Base-by-base conservation (phyloP, 2,329 filamentous ascomycete species). In the Cladosporium sphaerospermum region DNA sequence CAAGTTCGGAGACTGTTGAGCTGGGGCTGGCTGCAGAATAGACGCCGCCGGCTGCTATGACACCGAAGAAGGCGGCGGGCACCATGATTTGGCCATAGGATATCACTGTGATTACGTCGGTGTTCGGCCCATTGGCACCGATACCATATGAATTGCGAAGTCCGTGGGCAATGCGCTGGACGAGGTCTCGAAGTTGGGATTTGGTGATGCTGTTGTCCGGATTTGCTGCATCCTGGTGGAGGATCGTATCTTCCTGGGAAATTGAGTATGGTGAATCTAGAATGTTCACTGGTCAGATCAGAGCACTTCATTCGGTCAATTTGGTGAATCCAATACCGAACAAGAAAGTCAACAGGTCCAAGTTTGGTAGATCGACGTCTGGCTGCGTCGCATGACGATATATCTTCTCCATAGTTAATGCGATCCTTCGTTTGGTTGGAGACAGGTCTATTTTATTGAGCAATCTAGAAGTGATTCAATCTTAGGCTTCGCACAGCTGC, bases 21-120 rank as follows among this genome's bases (percentile, higher is more conserved):
- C 74, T 71, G 0, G 78, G 71, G 44, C 73, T 78, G 0, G 78
- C 78, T 4, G 78, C 76, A 6, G 78, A 79, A 59, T 80, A 84
- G 23, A 84, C 74, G 14, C 80, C 82, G 1, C 77, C 80, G 2
- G 80, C 79, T 3, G 78, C 81, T 43, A 84, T 71, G 49, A 82
- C 75, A 11, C 75, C 78, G 57, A 74, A 83, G 61, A 81, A 79
- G 1, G 81, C 58, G 10, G 75, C 70, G 0, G 79, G 75, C 0
- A 83, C 69, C 4, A 81, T 69, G 43, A 75, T 75, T 58, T 83
- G 78, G 2, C 81, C 81, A 0, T 76, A 75, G 1, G 78, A 80
- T 28, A 83, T 75, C 14, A 76, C 73, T 3, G 81, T 76, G 11
- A 83, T 77, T 4, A 83, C 75, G 57, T 82, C 78, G 48, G 73